Base-by-base conservation (phyloP, 2,329 filamentous ascomycete genomes). In the Aureobasidium pullulans region DNA sequence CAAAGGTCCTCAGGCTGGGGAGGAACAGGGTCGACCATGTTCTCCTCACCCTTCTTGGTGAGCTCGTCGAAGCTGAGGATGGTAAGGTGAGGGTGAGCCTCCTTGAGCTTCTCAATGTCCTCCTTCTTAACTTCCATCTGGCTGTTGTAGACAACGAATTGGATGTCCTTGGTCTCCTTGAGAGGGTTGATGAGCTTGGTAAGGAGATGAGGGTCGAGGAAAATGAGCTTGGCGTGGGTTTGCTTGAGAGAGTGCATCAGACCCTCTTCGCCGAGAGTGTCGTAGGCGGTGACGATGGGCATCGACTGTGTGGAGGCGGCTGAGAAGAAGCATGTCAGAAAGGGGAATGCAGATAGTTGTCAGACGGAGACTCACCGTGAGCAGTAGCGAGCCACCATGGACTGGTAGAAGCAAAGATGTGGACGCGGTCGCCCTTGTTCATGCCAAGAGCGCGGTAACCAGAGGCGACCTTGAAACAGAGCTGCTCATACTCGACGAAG, bases 241-340 rank as follows among this genome's bases (percentile, higher is more conserved):
- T 96, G 89, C 23, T 85, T 79, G 64, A 96, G 82, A 3, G 91
- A 95, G 77, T 96, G 91, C 76, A 87, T 85, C 63, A 96, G 82
- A 48, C 91, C 92, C 63, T 86, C 84, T 68, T 90, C 83, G 57
- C 92, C 92, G 46, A 96, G 86, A 32, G 91, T 96, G 73, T 96
- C 92, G 75, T 96, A 96, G 53, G 92, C 91, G 47, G 93, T 97
- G 53, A 96, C 93, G 65, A 96, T 92, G 61, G 89, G 85, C 72
- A 96, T 84, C 46, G 89, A 92, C 75, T 97, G 93, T 15, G 91
- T 92, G 19, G 85, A 75, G 59, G 83, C 87, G 78, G 78, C 84
- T 71, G 95, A 90, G 9, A 3, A 34, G 36, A 6, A 11, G 6
- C 40, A 31, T 57, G 32, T 44, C 6, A 57, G 32, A 4, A 56